Evolutionary conservation across 208 protist genomes (phyloP), one percentile per base, ranked within the genome.

Genomic region (Leishmania arabica): DNA sequence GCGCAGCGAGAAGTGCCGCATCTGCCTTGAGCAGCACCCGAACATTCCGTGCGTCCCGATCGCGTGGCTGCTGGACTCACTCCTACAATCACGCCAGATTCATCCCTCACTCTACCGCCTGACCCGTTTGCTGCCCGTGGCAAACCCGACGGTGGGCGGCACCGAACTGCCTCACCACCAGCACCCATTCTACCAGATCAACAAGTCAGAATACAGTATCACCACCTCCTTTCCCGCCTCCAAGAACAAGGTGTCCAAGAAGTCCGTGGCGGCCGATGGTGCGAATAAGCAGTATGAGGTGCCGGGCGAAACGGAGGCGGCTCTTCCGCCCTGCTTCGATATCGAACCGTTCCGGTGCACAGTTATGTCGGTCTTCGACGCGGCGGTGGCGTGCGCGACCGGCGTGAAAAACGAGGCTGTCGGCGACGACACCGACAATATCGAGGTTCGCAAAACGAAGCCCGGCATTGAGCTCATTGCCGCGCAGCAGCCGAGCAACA

Each of bases 61-160:
- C 78, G 80, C 89, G 9, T 98, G 95, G 93, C 86, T 98, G 91
- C 88, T 98, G 24, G 95, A 98, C 79, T 98, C 89, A 53, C 85
- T 98, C 42, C 88, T 98, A 53, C 93, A 98, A 85, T 95, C 93
- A 17, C 90, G 95, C 60, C 95, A 95, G 86, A 96, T 98, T 78
- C 91, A 95, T 75, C 84, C 88, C 3, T 85, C 89, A 6, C 82
- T 95, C 31, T 97, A 95, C 80, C 89, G 86, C 54, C 87, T 98
- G 31, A 90, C 54, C 17, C 56, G 81, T 34, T 91, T 98, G 81
- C 95, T 93, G 17, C 85, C 88, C n/a, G 92, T 96, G 47, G 92
- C 95, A 45, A 89, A 93, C 75, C 79, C 88, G 21, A 95, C 93
- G 40, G 88, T 89, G 74, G 83, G 81, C 11, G 93, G 92, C 66